Evolutionary conservation across 169 alveolate genomes (phyloP).

Genomic region (Eimeria sp.): DNA sequence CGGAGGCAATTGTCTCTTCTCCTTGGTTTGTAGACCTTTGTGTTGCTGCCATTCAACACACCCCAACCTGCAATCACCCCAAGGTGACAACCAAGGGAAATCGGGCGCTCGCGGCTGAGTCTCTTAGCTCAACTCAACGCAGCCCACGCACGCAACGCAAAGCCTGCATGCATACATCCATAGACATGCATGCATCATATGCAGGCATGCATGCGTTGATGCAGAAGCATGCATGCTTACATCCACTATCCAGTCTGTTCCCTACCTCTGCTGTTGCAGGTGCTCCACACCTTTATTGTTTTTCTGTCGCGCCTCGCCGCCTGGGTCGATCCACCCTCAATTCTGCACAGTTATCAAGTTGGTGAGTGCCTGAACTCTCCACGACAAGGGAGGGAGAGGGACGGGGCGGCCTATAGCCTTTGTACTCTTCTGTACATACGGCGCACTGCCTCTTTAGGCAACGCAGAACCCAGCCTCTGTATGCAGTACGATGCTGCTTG

Average conservation of each 20-base stretch:
- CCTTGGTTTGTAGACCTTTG: slow-evolving; percentile 61
- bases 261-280: slow-evolving; percentile 26
- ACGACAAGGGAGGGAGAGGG: neutral
- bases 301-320: slow-evolving; percentile 81
- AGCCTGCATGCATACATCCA: neutral
- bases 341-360: slow-evolving; percentile 31
- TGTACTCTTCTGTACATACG: neutral
- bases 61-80: slow-evolving; percentile 81
- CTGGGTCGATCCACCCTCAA: slow-evolving; percentile 80
- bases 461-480: neutral
- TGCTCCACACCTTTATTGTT: slow-evolving; percentile 79
- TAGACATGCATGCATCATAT: neutral
- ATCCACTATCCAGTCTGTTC: slow-evolving; percentile 11
- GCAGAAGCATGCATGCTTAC: neutral
- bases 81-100: slow-evolving; percentile 22
- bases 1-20: neutral
- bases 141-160: neutral
- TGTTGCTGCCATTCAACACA: slow-evolving; percentile 42
- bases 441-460: neutral
- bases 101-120: neutral
- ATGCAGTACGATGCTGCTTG: neutral
- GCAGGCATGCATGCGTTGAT: neutral
- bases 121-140: neutral
- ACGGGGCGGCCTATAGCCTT: neutral
- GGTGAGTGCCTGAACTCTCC: slow-evolving; percentile 34